These are phyloP conservation scores for Candida glucosophila DNA, from an alignment of 1,139 yeast genomes.

Conservation along the genomic window DNA sequence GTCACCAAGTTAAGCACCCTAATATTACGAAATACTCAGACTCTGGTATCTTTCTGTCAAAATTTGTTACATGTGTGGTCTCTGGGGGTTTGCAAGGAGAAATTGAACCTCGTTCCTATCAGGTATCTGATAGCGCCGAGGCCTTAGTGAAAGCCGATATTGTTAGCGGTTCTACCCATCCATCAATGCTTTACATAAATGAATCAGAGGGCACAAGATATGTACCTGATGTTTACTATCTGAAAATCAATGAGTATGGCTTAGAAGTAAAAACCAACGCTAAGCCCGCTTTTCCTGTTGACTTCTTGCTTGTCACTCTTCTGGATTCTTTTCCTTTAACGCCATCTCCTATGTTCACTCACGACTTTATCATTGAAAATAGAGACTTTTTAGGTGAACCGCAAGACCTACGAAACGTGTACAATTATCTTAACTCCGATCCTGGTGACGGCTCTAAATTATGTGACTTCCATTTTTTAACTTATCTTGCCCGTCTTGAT, in stretches of 20 bases:
- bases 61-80: constrained; percentile 87
- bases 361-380: constrained; percentile 66
- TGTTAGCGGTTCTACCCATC: constrained; percentile 83
- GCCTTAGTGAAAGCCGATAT: constrained; percentile 82
- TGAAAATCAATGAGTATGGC: constrained; percentile 80
- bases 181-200: constrained; percentile 77
- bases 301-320: constrained; percentile 76
- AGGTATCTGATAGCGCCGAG: constrained; percentile 82
- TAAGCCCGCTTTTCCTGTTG: constrained; percentile 94
- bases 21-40: constrained; percentile 59
- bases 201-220: constrained; percentile 63
- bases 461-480: constrained; percentile 67
- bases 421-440: constrained; percentile 36
- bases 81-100: constrained; percentile 83
- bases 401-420: constrained; percentile 47
- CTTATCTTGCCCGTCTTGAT: constrained; percentile 45
- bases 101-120: constrained; percentile 86
- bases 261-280: constrained; percentile 83
- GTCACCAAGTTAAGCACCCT: constrained; percentile 61
- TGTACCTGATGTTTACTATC: constrained; percentile 90
- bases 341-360: constrained; percentile 42
- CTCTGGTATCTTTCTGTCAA: constrained; percentile 67
- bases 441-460: constrained; percentile 33
- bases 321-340: constrained; percentile 86
- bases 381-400: constrained; percentile 66